Evolutionary conservation across 1,284 basidiomycete genomes (phyloP), one percentile per base, ranked within the genome.

Genomic region (Cystobasidiaceae sp.): DNA sequence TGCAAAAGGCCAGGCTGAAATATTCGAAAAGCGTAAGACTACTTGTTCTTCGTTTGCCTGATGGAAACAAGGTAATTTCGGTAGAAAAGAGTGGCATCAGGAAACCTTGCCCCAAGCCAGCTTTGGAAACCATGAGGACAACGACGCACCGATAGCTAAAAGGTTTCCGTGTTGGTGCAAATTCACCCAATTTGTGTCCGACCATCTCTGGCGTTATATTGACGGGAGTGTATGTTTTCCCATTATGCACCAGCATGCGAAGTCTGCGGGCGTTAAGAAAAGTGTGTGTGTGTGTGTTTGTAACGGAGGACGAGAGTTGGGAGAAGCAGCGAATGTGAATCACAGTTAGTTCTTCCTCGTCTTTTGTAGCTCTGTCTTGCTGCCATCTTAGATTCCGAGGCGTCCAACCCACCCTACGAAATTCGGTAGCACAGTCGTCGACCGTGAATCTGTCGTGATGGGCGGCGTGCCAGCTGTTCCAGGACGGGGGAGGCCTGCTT

Each of bases 161-260:
- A 58, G 77, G 79, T 73, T 82, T 82, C 78, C 89, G 85, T 44
- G 93, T 97, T 67, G 87, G 83, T 19, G 92, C 82, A 78, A 97
- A 97, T 80, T 97, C 93, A 56, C 94, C 94, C 61, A 98, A 79
- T 44, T 98, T 97, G 77, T 97, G 93, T 0, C 94, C 94, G 2
- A 98, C 91, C 93, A 97, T 97, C 76, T 97, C 93, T 77, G 94
- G 91, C 13, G 90, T 92, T 66, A 98, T 82, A 34, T 82, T 79
- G 34, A 98, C 86, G 0, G 93, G 92, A 13, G 87, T 71, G 76
- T 93, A 96, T 71, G 90, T 85, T 78, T 89, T 92, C 48, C 94
- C 94, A 72, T 97, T 97, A 79, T 97, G 92, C 0, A 98, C 90
- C 76, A 90, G 66, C 54, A 73, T 73, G 33, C 67, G 28, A 55